A percentile compares a stretch with the other conserved stretches of the same genome.
phyloP scores from a whole-genome alignment of 805 yeast genomes.

The Torulaspora quercuum region DNA sequence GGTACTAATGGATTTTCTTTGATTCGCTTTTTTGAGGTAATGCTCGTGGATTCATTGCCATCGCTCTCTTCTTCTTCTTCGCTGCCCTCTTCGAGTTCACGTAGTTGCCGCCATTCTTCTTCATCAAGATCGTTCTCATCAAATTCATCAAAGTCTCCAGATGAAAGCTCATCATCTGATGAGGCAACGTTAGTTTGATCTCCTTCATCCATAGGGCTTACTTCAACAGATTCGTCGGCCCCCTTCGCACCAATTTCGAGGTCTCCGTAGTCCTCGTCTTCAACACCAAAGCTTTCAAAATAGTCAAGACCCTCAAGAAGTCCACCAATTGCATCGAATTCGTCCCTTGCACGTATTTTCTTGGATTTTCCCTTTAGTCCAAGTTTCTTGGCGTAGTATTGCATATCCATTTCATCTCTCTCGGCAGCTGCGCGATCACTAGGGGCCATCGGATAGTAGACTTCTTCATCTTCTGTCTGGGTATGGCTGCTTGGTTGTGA shows the following conservation, averaged over 20 bases:
- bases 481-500: conserved; percentile 8
- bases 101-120: conserved; percentile 35
- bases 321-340: conserved; percentile 79
- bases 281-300: conserved; percentile 38
- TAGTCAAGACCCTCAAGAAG: conserved; percentile 63
- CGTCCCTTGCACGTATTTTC: conserved; percentile 46
- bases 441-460: conserved; percentile 36
- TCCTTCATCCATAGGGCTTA: conserved; percentile 34
- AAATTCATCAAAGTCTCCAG: conserved; percentile 44
- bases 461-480: conserved; percentile 16
- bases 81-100: conserved; percentile 30
- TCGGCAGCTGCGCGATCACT: conserved; percentile 48
- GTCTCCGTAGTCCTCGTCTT: conserved; percentile 34
- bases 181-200: conserved; percentile 35
- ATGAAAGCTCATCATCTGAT: conserved; percentile 42
- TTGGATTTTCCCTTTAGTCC: conserved; percentile 61
- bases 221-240: conserved; percentile 29
- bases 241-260: conserved; percentile 18
- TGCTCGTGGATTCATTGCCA: conserved; percentile 22
- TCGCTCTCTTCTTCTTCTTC: conserved; percentile 27
- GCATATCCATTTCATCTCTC: conserved; percentile 74
- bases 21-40: conserved; percentile 25
- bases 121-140: conserved; percentile 40
- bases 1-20: conserved; percentile 76
- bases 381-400: conserved; percentile 75